Evolutionary conservation across 106 monocot genomes (phyloP), one percentile per base, ranked within the genome.

Genomic region (Amphibolis antarctica): DNA sequence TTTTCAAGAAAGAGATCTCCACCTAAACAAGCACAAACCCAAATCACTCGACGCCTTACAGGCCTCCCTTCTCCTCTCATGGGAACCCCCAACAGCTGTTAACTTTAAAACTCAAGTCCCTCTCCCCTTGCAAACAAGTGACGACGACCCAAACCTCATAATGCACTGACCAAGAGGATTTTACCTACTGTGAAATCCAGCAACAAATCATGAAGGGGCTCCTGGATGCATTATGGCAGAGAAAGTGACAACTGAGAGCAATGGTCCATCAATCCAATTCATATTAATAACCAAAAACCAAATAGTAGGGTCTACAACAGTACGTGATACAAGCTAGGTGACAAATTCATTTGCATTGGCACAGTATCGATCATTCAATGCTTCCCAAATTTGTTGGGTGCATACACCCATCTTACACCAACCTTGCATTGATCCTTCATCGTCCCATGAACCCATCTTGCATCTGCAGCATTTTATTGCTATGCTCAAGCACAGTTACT

Each of bases 181-280:
- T 60, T 0, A 11, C 28, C 21, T 36, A 20, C 42, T 19, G 20
- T n/a, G n/a, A n/a, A n/a, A n/a, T n/a, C n/a, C n/a, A n/a, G n/a
- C n/a, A n/a, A n/a, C n/a, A 60, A 60, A 48, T 48, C n/a, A n/a
- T n/a, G 48, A 48, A 48, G 36, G 7, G 36, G 36, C 7, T 36
- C n/a, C 49, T 7, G 3, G 3, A 49, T 3, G 0, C n/a, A 49
- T 17, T 12, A 28, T 7, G 28, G 11, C 26, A n/a, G n/a, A n/a
- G 29, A 26, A 58, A 58, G 15, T 15, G 58, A 58, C 58, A 58
- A 58, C 58, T 30, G 2, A n/a, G n/a, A 58, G 58, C 36, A 36
- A 36, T 36, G 17, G 29, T 58, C n/a, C 11, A 58, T 22, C 28
- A 12, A 29, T 28, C 19, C 15, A 14, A 7, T 3, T 11, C 6